Percentiles rank a stretch among this genome's conserved stretches.
phyloP scores from a whole-genome alignment of 495 filamentous ascomycete species.

The Bathelium albidoporum region DNA sequence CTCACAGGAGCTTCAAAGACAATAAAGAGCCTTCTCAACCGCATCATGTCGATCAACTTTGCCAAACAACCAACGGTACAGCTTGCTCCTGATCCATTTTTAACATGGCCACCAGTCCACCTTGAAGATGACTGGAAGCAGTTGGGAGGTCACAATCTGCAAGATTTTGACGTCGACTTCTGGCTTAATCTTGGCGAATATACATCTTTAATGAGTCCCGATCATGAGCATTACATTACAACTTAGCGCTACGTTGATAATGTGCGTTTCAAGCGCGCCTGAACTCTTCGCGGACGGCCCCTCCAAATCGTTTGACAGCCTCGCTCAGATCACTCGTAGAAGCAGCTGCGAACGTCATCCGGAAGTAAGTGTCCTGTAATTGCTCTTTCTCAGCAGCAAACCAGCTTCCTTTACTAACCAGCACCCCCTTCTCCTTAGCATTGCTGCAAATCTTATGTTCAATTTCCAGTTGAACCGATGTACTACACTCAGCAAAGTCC shows the following conservation, averaged over 20 bases:
- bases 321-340: constrained; percentile 2
- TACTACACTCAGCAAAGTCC: neutral
- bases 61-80: neutral
- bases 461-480: neutral
- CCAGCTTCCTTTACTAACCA: constrained; percentile 6
- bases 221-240: neutral
- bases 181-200: neutral
- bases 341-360: constrained; percentile 15
- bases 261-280: neutral
- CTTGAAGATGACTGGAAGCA: neutral
- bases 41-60: neutral
- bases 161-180: neutral
- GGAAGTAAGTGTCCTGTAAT: constrained; percentile 8
- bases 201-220: neutral
- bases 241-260: neutral
- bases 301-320: constrained; percentile 6
- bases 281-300: neutral
- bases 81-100: neutral
- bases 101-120: neutral
- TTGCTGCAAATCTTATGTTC: neutral
- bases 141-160: neutral
- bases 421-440: constrained; percentile 6
- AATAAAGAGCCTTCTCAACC: constrained; percentile 4
- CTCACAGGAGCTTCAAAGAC: neutral
- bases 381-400: constrained; percentile 1